These are phyloP conservation scores for Coemansia brasiliensis DNA, from an alignment of 192 early-diverging fungal species.

Conservation along the genomic window DNA sequence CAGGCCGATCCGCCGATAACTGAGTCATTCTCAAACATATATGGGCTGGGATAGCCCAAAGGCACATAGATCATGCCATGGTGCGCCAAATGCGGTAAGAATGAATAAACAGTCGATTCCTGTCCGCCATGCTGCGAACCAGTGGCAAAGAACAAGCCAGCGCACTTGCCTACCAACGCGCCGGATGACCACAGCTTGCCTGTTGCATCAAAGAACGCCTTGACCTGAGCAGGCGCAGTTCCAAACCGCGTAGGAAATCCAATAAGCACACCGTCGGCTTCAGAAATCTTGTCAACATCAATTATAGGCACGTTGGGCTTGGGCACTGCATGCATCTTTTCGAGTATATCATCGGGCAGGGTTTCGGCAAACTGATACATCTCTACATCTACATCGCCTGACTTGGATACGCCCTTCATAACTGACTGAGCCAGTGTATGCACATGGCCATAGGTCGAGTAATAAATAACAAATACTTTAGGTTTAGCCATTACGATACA, in stretches of 20 bases:
- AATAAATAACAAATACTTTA: slow-evolving; percentile 63
- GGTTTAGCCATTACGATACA: slow-evolving; percentile 34
- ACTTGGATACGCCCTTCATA: slow-evolving; percentile 60
- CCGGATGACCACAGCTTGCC: slow-evolving; percentile 58
- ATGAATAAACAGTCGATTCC: slow-evolving; percentile 67
- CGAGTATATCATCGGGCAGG: slow-evolving; percentile 64
- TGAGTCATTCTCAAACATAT: slow-evolving; percentile 61
- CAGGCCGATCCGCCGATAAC: slow-evolving; percentile 68
- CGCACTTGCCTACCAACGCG: slow-evolving; percentile 71
- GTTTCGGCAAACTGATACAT: slow-evolving; percentile 66
- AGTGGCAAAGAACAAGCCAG: slow-evolving; percentile 72
- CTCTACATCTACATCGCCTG: slow-evolving; percentile 51
- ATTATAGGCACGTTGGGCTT: slow-evolving; percentile 51
- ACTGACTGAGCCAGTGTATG: slow-evolving; percentile 61
- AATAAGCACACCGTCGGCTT: slow-evolving; percentile 71
- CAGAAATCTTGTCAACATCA: slow-evolving; percentile 8
- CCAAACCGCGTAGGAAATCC: slow-evolving; percentile 76
- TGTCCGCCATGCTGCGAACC: slow-evolving; percentile 78
- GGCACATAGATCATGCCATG: slow-evolving; percentile 82
- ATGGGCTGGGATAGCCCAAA: slow-evolving; percentile 57
- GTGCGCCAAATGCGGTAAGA: slow-evolving; percentile 70
- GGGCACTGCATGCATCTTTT: slow-evolving; percentile 66
- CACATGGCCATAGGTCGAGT: slow-evolving; percentile 71
- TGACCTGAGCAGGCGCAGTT: slow-evolving; percentile 72
- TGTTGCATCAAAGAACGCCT: slow-evolving; percentile 68